Evolutionary conservation across 345 rosid species (phyloP), one percentile per base, ranked within the genome.

Genomic region (Gossypium bickii): DNA sequence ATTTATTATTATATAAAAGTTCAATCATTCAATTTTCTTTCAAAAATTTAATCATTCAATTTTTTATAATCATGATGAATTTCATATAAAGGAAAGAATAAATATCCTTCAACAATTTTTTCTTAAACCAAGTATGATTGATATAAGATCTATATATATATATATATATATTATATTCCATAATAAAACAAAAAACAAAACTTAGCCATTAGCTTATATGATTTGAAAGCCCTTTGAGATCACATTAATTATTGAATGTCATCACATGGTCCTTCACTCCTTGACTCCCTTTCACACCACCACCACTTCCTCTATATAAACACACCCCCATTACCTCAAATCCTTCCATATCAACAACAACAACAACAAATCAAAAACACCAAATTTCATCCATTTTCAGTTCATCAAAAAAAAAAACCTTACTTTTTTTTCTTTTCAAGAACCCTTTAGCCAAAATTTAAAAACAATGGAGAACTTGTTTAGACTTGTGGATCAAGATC

Each of bases 401-500:
- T 55, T 20, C 43, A 12, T 22, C 75, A 25, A 48, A 62, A 41
- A 24, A 71, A 16, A 57, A 71, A 24, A 45, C 6, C 49, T 66
- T 3, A 17, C 12, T 10, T 11, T 45, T 45, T 27, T 25, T 45
- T 45, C 24, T 24, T 8, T 2, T 45, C 49, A 45, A 45, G 60
- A 17, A 53, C 49, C 53, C 72, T 75, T 15, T 5, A 48, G 20
- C 72, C 38, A 22, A 67, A 9, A 11, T 27, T 20, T 20, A 45
- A 67, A 45, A 12, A 45, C 29, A 43, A 85, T 86, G 90, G 89
- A 87, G 67, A 82, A 47, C 67, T 74, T 83, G 73, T 83, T 88
- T 55, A 82, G 82, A 11, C 75, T 77, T 12, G 78, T 12, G 53
- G 89, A 80, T 82, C 85, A 81, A 1, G 87, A 87, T n/a, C 75